Conservation (phyloP, 495 filamentous ascomycete genomes). For the Friedmanniomyces simplex region DNA sequence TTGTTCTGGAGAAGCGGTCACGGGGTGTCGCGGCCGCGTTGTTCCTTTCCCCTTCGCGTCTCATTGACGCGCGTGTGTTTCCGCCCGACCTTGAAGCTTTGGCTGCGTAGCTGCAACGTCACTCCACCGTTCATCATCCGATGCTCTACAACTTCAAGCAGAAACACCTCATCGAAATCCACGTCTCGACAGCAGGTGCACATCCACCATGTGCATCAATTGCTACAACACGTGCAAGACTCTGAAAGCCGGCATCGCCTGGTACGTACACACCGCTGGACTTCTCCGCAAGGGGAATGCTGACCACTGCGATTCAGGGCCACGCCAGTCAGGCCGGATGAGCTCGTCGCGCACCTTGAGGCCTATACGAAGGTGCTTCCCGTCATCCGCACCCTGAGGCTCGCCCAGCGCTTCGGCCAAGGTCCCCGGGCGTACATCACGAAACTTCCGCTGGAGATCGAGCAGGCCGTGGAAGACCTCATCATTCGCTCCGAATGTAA, state of each 20-base stretch:
- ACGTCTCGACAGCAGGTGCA: too few relatives aligned
- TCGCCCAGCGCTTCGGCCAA: constrained; percentile 12
- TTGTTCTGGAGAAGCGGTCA: too few relatives aligned
- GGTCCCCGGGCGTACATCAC: constrained; percentile 9
- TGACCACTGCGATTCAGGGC: constrained; percentile 3
- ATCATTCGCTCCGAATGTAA: too few relatives aligned
- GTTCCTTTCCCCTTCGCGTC: too few relatives aligned
- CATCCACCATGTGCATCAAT: too few relatives aligned
- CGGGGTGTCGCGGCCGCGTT: too few relatives aligned
- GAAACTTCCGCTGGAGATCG: constrained; percentile 13
- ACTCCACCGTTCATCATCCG: too few relatives aligned
- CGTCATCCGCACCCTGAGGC: background rate
- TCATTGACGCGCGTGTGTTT: too few relatives aligned
- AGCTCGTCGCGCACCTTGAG: background rate
- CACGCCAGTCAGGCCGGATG: background rate
- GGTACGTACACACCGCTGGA: background rate
- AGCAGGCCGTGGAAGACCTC: constrained; percentile 1
- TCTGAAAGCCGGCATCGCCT: background rate
- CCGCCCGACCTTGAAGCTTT: too few relatives aligned
- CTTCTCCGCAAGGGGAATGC: background rate
- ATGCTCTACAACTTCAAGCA: too few relatives aligned
- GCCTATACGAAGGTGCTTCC: background rate
- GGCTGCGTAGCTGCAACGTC: too few relatives aligned
- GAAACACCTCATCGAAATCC: too few relatives aligned
- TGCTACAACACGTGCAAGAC: background rate